These are phyloP conservation scores for Helichrysum umbraculigerum DNA, from an alignment of 129 eudicot genomes.

Conservation along the genomic window DNA sequence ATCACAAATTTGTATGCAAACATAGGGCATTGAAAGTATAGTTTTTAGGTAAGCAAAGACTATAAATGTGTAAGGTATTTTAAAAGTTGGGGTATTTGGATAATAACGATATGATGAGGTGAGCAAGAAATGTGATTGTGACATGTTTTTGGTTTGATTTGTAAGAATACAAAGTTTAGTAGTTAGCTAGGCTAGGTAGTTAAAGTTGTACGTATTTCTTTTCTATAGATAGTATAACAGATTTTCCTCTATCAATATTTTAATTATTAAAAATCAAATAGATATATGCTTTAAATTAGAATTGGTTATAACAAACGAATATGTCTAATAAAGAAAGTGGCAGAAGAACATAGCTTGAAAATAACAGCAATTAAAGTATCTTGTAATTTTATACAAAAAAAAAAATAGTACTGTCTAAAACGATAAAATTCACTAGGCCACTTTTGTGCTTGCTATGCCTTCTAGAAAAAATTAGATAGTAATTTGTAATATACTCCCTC, in stretches of 20 bases:
- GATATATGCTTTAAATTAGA: too few relatives aligned
- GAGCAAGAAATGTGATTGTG: not conserved
- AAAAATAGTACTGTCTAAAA: too few relatives aligned
- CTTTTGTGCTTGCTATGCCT: not conserved
- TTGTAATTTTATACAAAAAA: not conserved
- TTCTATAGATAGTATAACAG: not conserved
- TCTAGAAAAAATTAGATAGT: too few relatives aligned
- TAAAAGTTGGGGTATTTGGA: too few relatives aligned
- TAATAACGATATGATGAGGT: not conserved
- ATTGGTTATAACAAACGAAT: not conserved
- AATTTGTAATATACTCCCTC: too few relatives aligned
- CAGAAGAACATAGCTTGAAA: not conserved
- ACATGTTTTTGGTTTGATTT: too few relatives aligned
- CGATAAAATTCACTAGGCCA: not conserved
- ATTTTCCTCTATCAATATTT: not conserved
- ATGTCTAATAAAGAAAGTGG: not conserved
- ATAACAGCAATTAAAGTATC: not conserved
- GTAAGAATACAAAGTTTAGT: not conserved
- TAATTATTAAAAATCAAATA: too few relatives aligned
- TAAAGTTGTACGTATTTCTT: not conserved
- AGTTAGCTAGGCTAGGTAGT: too few relatives aligned
- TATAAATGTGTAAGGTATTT: too few relatives aligned
- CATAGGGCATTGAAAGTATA: too few relatives aligned
- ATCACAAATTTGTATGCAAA: too few relatives aligned
- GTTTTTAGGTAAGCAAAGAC: too few relatives aligned